phyloP scores from a whole-genome alignment of 208 protist genomes.

The Trypanosoma caninum region DNA sequence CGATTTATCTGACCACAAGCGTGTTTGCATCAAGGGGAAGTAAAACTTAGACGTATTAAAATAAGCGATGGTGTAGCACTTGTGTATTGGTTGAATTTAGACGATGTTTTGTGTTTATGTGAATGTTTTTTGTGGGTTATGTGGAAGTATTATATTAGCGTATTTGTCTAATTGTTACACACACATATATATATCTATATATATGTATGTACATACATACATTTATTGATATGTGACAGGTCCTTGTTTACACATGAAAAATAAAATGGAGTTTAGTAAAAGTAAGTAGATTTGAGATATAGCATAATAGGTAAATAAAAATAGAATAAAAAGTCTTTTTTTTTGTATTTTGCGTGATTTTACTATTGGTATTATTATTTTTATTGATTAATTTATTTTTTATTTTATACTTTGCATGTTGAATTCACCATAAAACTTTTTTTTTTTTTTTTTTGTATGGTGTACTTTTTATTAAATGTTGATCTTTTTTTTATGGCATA shows the following conservation, averaged over 20 bases:
- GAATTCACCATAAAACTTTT: no score
- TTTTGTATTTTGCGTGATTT: conserved; percentile 9
- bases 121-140: no score
- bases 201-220: not conserved
- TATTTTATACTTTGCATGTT: no score
- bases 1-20: conserved; percentile 68
- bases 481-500: no score
- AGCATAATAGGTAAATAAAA: not conserved
- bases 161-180: not conserved
- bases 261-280: conserved; percentile 31
- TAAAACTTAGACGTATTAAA: conserved; percentile 28
- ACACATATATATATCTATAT: not conserved
- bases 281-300: not conserved
- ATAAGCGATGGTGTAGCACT: no score
- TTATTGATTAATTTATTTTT: no score
- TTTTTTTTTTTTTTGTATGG: no score
- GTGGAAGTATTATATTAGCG: no score
- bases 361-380: conserved; percentile 9
- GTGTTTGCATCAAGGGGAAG: conserved; percentile 47
- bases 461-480: no score
- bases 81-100: no score
- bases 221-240: no score
- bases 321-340: conserved; percentile 3
- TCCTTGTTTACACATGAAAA: not conserved
- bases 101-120: no score